Conservation (phyloP, 2,329 filamentous ascomycete genomes). For the Fusarium hostae region DNA sequence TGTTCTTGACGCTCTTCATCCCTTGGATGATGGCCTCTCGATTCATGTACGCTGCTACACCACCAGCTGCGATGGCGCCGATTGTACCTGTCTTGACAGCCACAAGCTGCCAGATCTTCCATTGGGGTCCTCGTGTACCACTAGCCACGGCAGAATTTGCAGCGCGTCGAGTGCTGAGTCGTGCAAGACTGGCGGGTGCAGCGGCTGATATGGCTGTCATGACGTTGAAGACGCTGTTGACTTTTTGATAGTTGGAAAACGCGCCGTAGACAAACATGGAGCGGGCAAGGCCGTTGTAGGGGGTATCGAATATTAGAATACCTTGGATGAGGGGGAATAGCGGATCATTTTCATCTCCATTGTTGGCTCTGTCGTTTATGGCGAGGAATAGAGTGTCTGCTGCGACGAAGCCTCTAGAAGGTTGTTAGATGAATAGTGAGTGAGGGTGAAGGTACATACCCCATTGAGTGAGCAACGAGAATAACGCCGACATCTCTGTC, state of each 20-base stretch:
- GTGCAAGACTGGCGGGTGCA: slow-evolving; percentile 57
- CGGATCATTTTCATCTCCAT: slow-evolving; percentile 51
- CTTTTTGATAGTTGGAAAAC: slow-evolving; percentile 68
- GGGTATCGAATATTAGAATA: slow-evolving; percentile 85
- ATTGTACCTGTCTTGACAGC: slow-evolving; percentile 85
- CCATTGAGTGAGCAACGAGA: slow-evolving; percentile 85
- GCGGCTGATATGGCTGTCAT: slow-evolving; percentile 64
- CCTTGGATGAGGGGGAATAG: slow-evolving; percentile 86
- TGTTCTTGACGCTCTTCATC: slow-evolving; percentile 57
- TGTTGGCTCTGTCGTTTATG: slow-evolving; percentile 68
- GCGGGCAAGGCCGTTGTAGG: slow-evolving; percentile 74
- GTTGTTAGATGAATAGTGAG: slow-evolving; percentile 11
- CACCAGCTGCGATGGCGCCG: slow-evolving; percentile 81
- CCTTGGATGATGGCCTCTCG: slow-evolving; percentile 71
- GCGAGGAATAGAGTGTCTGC: slow-evolving; percentile 82
- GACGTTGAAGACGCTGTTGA: slow-evolving; percentile 66
- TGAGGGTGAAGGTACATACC: slow-evolving; percentile 52
- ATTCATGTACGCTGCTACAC: slow-evolving; percentile 83
- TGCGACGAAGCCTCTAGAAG: slow-evolving; percentile 77
- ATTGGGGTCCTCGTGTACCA: slow-evolving; percentile 51
- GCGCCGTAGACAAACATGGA: slow-evolving; percentile 71
- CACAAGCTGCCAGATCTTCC: slow-evolving; percentile 69
- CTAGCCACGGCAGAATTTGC: slow-evolving; percentile 34
- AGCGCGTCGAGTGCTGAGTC: slow-evolving; percentile 35
- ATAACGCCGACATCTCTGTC: slow-evolving; percentile 84